Evolutionary conservation across 83 land plant species (phyloP).

Genomic region (Thuja plicata): DNA sequence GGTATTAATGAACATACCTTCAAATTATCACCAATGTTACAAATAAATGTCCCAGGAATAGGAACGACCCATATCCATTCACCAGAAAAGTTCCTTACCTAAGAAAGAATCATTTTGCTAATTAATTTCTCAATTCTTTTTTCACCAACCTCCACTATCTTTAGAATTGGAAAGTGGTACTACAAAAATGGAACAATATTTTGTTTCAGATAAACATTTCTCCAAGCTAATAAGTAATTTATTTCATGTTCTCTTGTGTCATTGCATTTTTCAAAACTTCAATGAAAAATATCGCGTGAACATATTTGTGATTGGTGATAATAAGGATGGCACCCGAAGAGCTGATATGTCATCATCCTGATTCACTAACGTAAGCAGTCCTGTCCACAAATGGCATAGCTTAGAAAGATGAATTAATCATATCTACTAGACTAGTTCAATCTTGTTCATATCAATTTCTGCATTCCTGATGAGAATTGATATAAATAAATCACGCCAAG

Average conservation of each 20-base stretch:
- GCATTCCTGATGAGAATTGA: not conserved
- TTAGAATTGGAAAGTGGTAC: not conserved
- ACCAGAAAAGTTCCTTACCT: constrained; percentile 83
- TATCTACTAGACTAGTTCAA: not conserved
- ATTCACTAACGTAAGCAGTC: constrained; percentile 92
- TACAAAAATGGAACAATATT: not conserved
- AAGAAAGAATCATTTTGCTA: constrained; percentile 6
- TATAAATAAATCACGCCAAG: not conserved
- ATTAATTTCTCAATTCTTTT: not conserved
- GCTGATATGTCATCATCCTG: constrained; percentile 85
- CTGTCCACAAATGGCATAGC: constrained; percentile 24
- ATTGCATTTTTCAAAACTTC: not conserved
- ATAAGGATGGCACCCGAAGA: constrained; percentile 62
- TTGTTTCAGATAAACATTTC: not conserved
- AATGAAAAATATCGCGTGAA: not conserved
- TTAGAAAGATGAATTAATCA: constrained; percentile 10
- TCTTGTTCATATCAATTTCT: not conserved
- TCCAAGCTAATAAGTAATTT: not conserved
- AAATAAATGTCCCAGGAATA: constrained; percentile 89
- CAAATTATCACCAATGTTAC: constrained; percentile 97
- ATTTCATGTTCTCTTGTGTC: not conserved
- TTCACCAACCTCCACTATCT: not conserved
- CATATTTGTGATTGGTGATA: not conserved
- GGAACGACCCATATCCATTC: constrained; percentile 94
- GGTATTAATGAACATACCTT: constrained; percentile 43